Conservation (phyloP, 2,329 filamentous ascomycete species). For the Colletotrichum lini region DNA sequence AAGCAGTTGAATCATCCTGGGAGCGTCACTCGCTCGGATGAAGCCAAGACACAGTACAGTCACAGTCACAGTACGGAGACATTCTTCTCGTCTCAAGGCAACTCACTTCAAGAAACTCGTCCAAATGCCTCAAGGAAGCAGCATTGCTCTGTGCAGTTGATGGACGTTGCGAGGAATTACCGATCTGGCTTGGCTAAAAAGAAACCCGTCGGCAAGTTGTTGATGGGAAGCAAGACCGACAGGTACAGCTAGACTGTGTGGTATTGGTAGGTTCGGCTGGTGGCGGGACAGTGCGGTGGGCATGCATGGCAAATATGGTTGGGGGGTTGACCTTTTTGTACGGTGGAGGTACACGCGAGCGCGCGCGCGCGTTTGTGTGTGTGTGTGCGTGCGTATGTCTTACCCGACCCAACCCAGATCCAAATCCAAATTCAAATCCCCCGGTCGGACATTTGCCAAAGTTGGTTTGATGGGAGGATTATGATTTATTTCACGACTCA, state of each 20-base stretch:
- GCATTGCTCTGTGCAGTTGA: slow-evolving; percentile 15
- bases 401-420: slow-evolving; percentile 8
- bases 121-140: background rate
- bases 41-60: slow-evolving; percentile 26
- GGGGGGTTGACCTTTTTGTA: slow-evolving; percentile 25
- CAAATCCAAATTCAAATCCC: background rate
- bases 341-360: background rate
- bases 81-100: background rate
- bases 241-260: background rate
- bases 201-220: background rate
- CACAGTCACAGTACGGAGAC: slow-evolving; percentile 10
- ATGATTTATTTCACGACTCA: slow-evolving; percentile 25
- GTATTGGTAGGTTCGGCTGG: background rate
- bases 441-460: slow-evolving; percentile 30
- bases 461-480: slow-evolving; percentile 1
- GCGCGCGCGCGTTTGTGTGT: slow-evolving; percentile 7
- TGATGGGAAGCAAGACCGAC: background rate
- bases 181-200: slow-evolving; percentile 5
- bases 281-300: slow-evolving; percentile 26
- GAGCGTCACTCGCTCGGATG: slow-evolving; percentile 40
- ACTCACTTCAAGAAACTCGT: slow-evolving; percentile 8
- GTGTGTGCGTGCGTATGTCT: slow-evolving; percentile 4
- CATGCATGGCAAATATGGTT: slow-evolving; percentile 25
- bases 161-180: slow-evolving; percentile 20
- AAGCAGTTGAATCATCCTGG: slow-evolving; percentile 38